Evolutionary conservation across 192 early-diverging fungal species (phyloP), one percentile per base, ranked within the genome.

Genomic region (Helicostylum pulchrum): DNA sequence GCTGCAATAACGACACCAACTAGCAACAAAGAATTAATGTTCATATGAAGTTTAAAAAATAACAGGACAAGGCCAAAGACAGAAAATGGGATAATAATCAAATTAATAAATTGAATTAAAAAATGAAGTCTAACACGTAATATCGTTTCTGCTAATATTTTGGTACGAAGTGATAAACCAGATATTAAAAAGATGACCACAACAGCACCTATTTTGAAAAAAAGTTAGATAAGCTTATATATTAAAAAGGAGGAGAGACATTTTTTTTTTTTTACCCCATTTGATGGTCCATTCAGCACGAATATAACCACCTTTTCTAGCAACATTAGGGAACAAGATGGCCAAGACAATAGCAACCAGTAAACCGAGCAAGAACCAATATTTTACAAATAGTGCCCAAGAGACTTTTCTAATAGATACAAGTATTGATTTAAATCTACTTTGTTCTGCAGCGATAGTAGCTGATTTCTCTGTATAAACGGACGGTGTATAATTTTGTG

Each of bases 281-380:
- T 82, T 83, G 62, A 90, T 84, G 8, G 83, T 76, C 73, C 84
- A 88, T 67, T 90, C 85, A 12, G 82, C 67, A 15, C 63, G 72
- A 43, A 81, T 60, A 46, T 78, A 73, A 19, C 81, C 80, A 14
- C 70, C 72, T 39, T 77, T 83, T 59, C 78, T 83, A 17, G 82
- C 88, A 42, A 86, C 74, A 12, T 39, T 62, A 32, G 89, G 89
- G 32, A 78, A 85, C 30, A 75, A 64, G n/a, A 79, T 78, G 4
- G 87, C 87, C 9, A 90, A 65, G n/a, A 73, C 73, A 61, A 90
- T 89, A 19, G 74, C 85, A 8, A 84, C 2, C 15, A 71, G 72
- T n/a, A 90, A 80, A 7, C 89, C 89, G 65, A 87, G 59, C 12
- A 80, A 54, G 63, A 88, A 88, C 87, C 87, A 70, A 54, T 70